phyloP scores from a whole-genome alignment of 352 stramenopile species.

The Plasmopara halstedii region DNA sequence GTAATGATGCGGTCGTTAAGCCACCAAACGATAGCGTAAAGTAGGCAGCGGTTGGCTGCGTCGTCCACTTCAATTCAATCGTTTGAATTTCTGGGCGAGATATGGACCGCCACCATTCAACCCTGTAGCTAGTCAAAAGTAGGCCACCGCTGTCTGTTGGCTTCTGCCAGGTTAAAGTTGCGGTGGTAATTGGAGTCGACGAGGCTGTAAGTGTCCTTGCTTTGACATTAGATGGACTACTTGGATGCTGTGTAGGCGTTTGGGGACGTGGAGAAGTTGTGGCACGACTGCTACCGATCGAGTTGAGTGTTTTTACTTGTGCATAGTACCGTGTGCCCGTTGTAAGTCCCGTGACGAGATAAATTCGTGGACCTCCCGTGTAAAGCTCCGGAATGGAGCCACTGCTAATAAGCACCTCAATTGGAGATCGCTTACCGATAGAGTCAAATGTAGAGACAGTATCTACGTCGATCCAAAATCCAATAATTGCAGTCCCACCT shows the following conservation, averaged over 20 bases:
- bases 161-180: slow-evolving; percentile 66
- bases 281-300: slow-evolving; percentile 53
- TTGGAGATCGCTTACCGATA: slow-evolving; percentile 29
- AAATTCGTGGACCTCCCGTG: slow-evolving; percentile 42
- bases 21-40: slow-evolving; percentile 80
- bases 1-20: slow-evolving; percentile 52
- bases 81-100: slow-evolving; percentile 68
- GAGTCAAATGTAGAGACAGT: slow-evolving; percentile 72
- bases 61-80: slow-evolving; percentile 80
- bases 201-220: slow-evolving; percentile 42
- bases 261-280: slow-evolving; percentile 51
- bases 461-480: slow-evolving; percentile 64
- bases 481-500: slow-evolving; percentile 33
- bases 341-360: slow-evolving; percentile 60
- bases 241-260: slow-evolving; percentile 41
- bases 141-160: slow-evolving; percentile 52
- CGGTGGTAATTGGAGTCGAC: slow-evolving; percentile 37
- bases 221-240: slow-evolving; percentile 48
- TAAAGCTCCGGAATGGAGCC: slow-evolving; percentile 45
- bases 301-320: slow-evolving; percentile 70
- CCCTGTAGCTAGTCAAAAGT: slow-evolving; percentile 59
- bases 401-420: slow-evolving; percentile 24
- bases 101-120: slow-evolving; percentile 74
- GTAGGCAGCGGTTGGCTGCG: slow-evolving; percentile 29
- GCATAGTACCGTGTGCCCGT: slow-evolving; percentile 81